phyloP scores from a whole-genome alignment of 352 stramenopile species.

The Phytophthora chlamydospora region DNA sequence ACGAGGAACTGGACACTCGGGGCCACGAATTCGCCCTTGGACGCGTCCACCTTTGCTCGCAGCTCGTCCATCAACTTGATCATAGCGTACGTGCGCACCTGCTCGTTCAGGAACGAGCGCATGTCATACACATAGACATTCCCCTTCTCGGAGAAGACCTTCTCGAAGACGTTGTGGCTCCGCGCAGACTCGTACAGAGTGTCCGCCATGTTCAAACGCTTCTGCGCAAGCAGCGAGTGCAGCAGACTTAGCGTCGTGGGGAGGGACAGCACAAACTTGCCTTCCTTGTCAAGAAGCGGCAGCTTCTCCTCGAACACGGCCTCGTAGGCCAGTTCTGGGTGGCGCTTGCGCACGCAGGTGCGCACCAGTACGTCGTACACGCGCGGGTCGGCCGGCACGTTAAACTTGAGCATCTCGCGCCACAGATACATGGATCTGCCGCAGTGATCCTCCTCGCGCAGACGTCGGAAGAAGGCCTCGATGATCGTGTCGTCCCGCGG shows the following conservation, averaged over 20 bases:
- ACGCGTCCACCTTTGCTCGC: constrained; percentile 47
- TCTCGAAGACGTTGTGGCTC: constrained; percentile 55
- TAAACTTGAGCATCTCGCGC: constrained; percentile 83
- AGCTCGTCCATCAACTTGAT: constrained; percentile 65
- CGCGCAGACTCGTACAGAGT: constrained; percentile 63
- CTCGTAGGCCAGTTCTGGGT: constrained; percentile 80
- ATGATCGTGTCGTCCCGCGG: constrained; percentile 69
- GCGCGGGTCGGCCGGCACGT: constrained; percentile 64
- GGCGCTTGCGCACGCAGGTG: constrained; percentile 84
- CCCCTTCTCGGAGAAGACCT: constrained; percentile 56
- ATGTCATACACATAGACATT: constrained; percentile 69
- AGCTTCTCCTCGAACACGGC: constrained; percentile 72
- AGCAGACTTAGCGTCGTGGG: constrained; percentile 66
- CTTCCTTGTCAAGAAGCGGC: constrained; percentile 53
- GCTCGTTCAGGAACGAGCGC: constrained; percentile 56
- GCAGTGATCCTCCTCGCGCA: constrained; percentile 87
- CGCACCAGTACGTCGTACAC: constrained; percentile 85
- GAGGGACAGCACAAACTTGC: constrained; percentile 67
- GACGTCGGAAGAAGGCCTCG: constrained; percentile 81
- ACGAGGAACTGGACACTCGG: constrained; percentile 78
- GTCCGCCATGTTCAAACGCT: constrained; percentile 67
- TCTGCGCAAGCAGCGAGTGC: constrained; percentile 75
- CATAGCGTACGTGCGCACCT: constrained; percentile 70
- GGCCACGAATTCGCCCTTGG: constrained; percentile 38
- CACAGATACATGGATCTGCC: constrained; percentile 86